Evolutionary conservation across 495 filamentous ascomycete species (phyloP), one percentile per base, ranked within the genome.

Genomic region (Rhypophila decipiens): DNA sequence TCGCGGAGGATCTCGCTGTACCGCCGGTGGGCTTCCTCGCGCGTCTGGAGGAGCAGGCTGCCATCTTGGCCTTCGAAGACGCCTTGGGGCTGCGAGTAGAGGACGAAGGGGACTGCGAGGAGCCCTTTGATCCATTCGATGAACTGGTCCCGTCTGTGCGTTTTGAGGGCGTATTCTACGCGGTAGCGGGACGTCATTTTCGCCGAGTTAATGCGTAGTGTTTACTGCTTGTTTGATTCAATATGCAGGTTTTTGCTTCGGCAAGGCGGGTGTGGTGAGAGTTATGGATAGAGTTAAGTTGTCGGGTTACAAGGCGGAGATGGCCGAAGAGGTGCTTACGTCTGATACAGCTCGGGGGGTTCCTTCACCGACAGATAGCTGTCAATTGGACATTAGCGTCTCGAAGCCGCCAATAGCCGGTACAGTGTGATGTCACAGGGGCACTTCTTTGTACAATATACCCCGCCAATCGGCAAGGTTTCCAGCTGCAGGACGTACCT

Each of bases 1-100:
- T 99, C 93, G 24, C 79, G 79, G 76, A 97, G 86, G 55, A 99
- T 96, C 69, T 99, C 90, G 45, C 84, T 84, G 73, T 97, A 97
- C 34, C 93, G 82, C 18, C 83, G 74, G 53, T 93, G 87, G 35
- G 85, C 80, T 52, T 78, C 77, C 40, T 71, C 71, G 5, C 82
- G 78, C 70, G 81, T 83, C 23, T 80, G 69, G 8, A 78, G 71
- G 38, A 86, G 77, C 29, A 68, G 77, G 47, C 15, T 44, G 76
- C 74, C 52, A 75, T 72, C 20, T 5, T 59, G 48, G 0, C 77
- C 66, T 40, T 87, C 79, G 51, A 86, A 88, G 24, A 87, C 75
- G 13, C 87, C 86, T 1, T 88, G 91, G 5, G 94, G 94, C 64
- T 96, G 89, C 10, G 90, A 96, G 63, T 95, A 89, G 39, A 99